Evolutionary conservation across 306 rosid species (phyloP), one percentile per base, ranked within the genome.

Genomic region (Lathyrus sativus): DNA sequence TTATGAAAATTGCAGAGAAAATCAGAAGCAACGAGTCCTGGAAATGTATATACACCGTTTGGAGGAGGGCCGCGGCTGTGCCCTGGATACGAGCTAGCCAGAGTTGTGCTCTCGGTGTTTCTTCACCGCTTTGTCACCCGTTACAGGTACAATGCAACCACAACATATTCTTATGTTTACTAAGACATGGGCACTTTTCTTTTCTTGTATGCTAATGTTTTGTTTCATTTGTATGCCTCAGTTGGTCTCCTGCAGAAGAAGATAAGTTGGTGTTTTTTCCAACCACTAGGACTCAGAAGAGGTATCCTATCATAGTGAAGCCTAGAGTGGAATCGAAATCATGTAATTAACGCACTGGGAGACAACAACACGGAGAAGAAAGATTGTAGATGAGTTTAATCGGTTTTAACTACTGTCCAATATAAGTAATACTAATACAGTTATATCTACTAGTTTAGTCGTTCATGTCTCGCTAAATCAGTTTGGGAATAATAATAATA

Each of bases 191-290:
- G 7, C 22, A 1, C 31, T 19, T 11, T 37, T 33, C 4, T 7
- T 5, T 35, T 35, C 5, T 62, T 5, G 9, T 54, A 29, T 49
- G 17, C 48, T 56, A 11, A 68, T 64, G 39, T 33, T 54, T 14
- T 48, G 24, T 28, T 81, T 57, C 5, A 35, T 26, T 33, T 46
- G 2, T 48, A 5, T 48, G 19, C 14, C 44, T 7, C 87, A 91
- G 98, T 73, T 93, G 98, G 98, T 80, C 50, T 72, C 88, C 96
- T 5, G 98, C 96, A 17, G 98, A 93, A 74, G 95, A 90, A 14
- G 98, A 93, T 69, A 93, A 88, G 85, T 71, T 93, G 83, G 87
- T 93, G 67, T 93, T 88, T 79, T 93, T 93, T 73, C 98, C 98
- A 12, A 93, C 98, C 4, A 92, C 98, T 17, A 82, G 98, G 81